Percentiles rank a stretch among this genome's conserved stretches.
phyloP scores from a whole-genome alignment of 805 yeast genomes.

The Candida loeiensis region DNA sequence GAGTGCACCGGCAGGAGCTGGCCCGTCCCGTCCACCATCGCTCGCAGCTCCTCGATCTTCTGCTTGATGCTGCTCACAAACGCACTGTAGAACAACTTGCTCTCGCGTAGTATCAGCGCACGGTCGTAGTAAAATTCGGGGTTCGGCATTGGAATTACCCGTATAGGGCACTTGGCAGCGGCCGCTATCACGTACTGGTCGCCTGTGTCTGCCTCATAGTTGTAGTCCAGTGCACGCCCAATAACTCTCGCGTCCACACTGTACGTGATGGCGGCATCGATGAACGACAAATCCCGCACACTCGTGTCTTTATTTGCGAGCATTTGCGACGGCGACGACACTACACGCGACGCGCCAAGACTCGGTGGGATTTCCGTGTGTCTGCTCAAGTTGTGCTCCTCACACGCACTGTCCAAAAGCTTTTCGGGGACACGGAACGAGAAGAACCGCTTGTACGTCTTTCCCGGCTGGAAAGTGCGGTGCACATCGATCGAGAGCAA shows the following conservation, averaged over 20 bases:
- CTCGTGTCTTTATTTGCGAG: conserved; percentile 18
- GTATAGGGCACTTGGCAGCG: conserved; percentile 29
- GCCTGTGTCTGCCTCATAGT: conserved; percentile 13
- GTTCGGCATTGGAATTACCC: conserved; percentile 32
- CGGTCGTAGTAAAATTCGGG: conserved; percentile 19
- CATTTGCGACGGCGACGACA: conserved; percentile 22
- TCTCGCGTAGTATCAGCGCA: conserved; percentile 16
- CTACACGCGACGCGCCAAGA: conserved; percentile 28
- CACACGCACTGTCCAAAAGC: conserved; percentile 39
- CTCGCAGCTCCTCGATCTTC: conserved; percentile 25
- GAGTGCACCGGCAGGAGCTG: conserved; percentile 8
- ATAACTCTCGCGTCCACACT: conserved; percentile 39
- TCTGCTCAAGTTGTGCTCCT: conserved; percentile 28
- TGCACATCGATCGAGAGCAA: conserved; percentile 34
- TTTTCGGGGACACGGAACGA: conserved; percentile 41
- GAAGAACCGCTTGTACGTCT: conserved; percentile 40
- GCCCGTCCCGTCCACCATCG: conserved; percentile 11
- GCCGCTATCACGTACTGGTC: conserved; percentile 38
- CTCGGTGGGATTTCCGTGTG: conserved; percentile 39
- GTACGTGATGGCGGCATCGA: conserved; percentile 34
- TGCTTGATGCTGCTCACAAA: conserved; percentile 28
- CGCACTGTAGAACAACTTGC: conserved; percentile 29
- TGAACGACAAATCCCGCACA: conserved; percentile 33
- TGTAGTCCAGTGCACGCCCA: conserved; percentile 37
- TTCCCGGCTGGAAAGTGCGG: conserved; percentile 34